Evolutionary conservation across 192 early-diverging fungal genomes (phyloP).

Genomic region (Coemansia asiatica): DNA sequence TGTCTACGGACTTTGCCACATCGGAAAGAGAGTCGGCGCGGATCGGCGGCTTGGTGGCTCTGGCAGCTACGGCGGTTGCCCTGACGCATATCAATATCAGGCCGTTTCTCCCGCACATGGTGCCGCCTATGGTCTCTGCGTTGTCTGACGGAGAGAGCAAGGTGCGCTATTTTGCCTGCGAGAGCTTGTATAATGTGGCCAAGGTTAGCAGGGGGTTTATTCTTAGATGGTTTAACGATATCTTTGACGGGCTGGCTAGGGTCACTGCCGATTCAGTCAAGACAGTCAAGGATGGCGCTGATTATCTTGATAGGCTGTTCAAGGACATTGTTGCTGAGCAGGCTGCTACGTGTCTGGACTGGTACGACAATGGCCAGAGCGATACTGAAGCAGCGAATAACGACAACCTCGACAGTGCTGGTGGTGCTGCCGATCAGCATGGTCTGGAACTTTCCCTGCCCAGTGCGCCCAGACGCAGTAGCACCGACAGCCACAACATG

Average conservation of each 20-base stretch:
- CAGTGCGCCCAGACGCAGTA: background rate
- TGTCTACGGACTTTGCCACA: slow-evolving; percentile 88
- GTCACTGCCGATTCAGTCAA: slow-evolving; percentile 82
- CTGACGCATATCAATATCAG: slow-evolving; percentile 73
- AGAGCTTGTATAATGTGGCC: slow-evolving; percentile 96
- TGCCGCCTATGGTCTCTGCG: slow-evolving; percentile 93
- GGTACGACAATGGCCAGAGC: slow-evolving; percentile 26
- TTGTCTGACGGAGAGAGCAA: slow-evolving; percentile 88
- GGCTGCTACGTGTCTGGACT: slow-evolving; percentile 69
- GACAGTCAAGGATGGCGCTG: slow-evolving; percentile 92
- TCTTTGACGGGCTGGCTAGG: slow-evolving; percentile 95
- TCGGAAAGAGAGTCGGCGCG: slow-evolving; percentile 80
- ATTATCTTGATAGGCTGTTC: slow-evolving; percentile 89
- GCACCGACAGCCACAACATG: background rate
- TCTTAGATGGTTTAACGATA: slow-evolving; percentile 90
- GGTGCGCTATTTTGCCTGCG: slow-evolving; percentile 98
- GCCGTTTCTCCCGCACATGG: slow-evolving; percentile 71
- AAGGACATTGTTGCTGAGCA: slow-evolving; percentile 97
- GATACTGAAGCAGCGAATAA: background rate
- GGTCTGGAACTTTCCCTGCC: background rate
- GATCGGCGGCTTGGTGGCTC: slow-evolving; percentile 91
- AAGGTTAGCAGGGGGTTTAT: slow-evolving; percentile 92
- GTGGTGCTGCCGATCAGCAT: background rate
- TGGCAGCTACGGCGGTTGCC: slow-evolving; percentile 87
- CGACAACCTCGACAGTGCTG: background rate